Percentiles rank a stretch among this genome's conserved stretches.
Evolutionary conservation across 2,329 filamentous ascomycete genomes (phyloP).

Genomic region (Paracorniculantispora psalliotae): DNA sequence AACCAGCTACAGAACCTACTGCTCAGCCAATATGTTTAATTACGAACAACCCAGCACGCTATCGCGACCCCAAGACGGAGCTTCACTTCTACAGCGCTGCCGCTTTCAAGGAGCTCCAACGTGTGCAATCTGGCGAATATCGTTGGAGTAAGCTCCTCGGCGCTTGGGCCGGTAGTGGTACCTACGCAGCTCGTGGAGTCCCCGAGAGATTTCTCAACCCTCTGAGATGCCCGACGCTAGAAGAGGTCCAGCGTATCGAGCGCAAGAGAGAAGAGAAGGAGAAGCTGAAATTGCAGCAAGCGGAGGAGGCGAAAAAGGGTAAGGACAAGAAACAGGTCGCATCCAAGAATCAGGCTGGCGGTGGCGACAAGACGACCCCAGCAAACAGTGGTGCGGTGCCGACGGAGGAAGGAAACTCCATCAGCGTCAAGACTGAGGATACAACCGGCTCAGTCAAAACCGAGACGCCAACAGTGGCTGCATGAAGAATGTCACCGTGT

Average conservation of each 20-base stretch:
- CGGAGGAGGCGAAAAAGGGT: constrained; percentile 13
- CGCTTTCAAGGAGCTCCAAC: constrained; percentile 78
- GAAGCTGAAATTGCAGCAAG: constrained; percentile 11
- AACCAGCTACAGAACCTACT: constrained; percentile 39
- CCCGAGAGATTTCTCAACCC: constrained; percentile 66
- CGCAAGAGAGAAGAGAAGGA: constrained; percentile 20
- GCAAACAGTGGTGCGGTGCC: background rate
- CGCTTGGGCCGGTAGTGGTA: constrained; percentile 71
- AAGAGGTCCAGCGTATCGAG: constrained; percentile 21
- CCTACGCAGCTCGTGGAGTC: constrained; percentile 66
- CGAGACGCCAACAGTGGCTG: background rate
- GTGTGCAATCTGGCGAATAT: constrained; percentile 67
- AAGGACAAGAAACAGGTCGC: constrained; percentile 14
- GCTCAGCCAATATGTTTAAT: constrained; percentile 66
- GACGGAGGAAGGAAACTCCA: background rate
- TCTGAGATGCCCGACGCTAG: constrained; percentile 14
- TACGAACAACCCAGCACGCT: constrained; percentile 74
- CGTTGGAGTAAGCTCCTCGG: constrained; percentile 78
- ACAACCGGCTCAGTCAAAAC: background rate
- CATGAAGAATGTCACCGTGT: background rate
- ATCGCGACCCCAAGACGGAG: constrained; percentile 79
- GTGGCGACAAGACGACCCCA: background rate
- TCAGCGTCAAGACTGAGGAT: background rate
- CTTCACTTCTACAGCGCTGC: constrained; percentile 74
- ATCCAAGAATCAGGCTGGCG: background rate